These are phyloP conservation scores for Erucastrum elatum DNA, from an alignment of 345 rosid genomes.

Conservation along the genomic window DNA sequence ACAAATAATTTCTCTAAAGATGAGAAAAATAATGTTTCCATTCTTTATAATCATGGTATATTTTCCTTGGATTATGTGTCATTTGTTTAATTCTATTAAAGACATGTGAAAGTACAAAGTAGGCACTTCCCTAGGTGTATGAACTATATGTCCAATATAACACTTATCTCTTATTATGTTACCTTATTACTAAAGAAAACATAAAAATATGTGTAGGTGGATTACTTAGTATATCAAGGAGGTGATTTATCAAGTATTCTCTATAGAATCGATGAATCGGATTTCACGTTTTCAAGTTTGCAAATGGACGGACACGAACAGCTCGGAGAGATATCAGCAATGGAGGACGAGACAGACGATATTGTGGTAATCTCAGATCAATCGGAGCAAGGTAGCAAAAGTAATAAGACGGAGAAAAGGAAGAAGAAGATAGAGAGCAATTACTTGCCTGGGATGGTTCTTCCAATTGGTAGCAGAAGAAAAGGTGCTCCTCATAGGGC, in stretches of 20 bases:
- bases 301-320: conserved; percentile 61
- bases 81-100: conserved; percentile 25
- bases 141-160: conserved; percentile 32
- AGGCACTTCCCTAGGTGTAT: conserved; percentile 35
- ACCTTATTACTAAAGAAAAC: background rate
- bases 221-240: conserved; percentile 62
- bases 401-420: conserved; percentile 9
- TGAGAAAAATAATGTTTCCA: conserved; percentile 15
- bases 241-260: conserved; percentile 67
- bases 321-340: conserved; percentile 46
- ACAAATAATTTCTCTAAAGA: conserved; percentile 5
- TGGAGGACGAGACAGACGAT: conserved; percentile 47
- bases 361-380: conserved; percentile 40
- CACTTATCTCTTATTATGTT: background rate
- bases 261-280: conserved; percentile 55
- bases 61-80: conserved; percentile 16
- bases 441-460: conserved; percentile 62
- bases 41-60: background rate
- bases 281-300: conserved; percentile 60
- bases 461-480: conserved; percentile 65
- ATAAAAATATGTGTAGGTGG: conserved; percentile 47
- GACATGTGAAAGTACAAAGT: conserved; percentile 35
- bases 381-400: conserved; percentile 30
- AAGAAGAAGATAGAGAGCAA: conserved; percentile 51
- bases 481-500: conserved; percentile 94